phyloP scores from a whole-genome alignment of 2,329 filamentous ascomycete genomes.

The Pseudogymnoascus sp. region DNA sequence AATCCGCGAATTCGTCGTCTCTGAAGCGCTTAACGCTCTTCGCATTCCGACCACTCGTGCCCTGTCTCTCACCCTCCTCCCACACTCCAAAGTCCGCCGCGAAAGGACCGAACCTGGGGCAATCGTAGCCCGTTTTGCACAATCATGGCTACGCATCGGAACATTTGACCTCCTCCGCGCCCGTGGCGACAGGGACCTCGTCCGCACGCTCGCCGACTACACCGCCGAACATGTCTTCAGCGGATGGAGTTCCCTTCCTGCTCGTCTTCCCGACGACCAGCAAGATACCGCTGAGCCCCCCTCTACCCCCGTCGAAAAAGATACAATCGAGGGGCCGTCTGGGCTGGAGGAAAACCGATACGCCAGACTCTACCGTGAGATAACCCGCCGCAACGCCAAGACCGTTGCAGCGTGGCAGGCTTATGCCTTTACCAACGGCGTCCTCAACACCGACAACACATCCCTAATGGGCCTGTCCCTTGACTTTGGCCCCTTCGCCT shows the following conservation, averaged over 20 bases:
- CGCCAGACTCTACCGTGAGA: constrained; percentile 75
- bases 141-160: constrained; percentile 87
- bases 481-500: constrained; percentile 94
- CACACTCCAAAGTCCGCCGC: constrained; percentile 62
- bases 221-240: constrained; percentile 79
- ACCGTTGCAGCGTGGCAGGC: constrained; percentile 94
- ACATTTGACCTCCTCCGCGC: constrained; percentile 88
- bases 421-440: constrained; percentile 98
- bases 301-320: constrained; percentile 41
- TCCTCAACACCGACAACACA: constrained; percentile 96
- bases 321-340: constrained; percentile 57
- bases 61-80: constrained; percentile 69
- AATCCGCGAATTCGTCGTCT: constrained; percentile 89
- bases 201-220: constrained; percentile 70
- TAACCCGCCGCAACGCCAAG: constrained; percentile 74
- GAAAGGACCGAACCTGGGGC: constrained; percentile 84
- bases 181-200: constrained; percentile 66
- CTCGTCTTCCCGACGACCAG: constrained; percentile 41
- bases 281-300: constrained; percentile 37
- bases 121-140: constrained; percentile 84
- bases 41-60: constrained; percentile 81
- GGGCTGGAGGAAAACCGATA: constrained; percentile 77
- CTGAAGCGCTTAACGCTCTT: constrained; percentile 78
- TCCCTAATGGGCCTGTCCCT: constrained; percentile 82
- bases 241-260: constrained; percentile 79